A percentile compares a stretch with the other conserved stretches of the same genome.
Conservation (phyloP, 2,329 filamentous ascomycete genomes). For the Fusarium scirpi region DNA sequence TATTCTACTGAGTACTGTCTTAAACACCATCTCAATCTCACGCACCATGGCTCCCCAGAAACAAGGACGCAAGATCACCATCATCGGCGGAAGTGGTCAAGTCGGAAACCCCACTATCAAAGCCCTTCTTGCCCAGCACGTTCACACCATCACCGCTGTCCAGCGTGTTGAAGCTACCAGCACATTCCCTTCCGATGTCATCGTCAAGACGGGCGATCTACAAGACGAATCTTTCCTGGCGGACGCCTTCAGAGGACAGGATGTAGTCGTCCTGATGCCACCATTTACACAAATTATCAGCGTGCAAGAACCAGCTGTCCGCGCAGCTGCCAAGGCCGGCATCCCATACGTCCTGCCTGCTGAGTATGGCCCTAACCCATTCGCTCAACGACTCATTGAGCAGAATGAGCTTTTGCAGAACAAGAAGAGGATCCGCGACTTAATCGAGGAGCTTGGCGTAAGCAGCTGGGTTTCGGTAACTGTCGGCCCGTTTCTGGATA, state of each 20-base stretch:
- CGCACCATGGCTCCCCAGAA: not conserved
- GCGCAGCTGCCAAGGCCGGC: conserved; percentile 9
- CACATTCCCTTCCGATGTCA: not conserved
- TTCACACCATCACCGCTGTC: conserved; percentile 22
- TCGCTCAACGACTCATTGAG: conserved; percentile 1
- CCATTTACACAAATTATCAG: conserved; percentile 23
- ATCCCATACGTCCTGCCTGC: conserved; percentile 12
- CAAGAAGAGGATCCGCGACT: conserved; percentile 20
- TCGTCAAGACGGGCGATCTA: conserved; percentile 12
- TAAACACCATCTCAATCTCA: not conserved
- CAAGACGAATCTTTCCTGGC: conserved; percentile 17
- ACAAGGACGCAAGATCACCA: conserved; percentile 18
- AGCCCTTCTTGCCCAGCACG: conserved; percentile 4
- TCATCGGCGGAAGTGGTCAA: conserved; percentile 17
- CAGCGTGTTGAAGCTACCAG: conserved; percentile 20
- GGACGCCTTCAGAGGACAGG: conserved; percentile 10
- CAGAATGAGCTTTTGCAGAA: conserved; percentile 21
- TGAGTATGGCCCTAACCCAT: conserved; percentile 31
- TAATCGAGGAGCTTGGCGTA: conserved; percentile 21
- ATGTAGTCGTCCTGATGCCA: conserved; percentile 19
- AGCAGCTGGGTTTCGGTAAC: conserved; percentile 30
- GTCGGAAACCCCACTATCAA: conserved; percentile 6
- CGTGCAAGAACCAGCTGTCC: conserved; percentile 25
- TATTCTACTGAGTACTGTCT: not conserved
- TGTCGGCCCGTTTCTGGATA: conserved; percentile 18